Evolutionary conservation across 768 basidiomycete genomes (phyloP).

Genomic region (Melanogaster broomeanus): DNA sequence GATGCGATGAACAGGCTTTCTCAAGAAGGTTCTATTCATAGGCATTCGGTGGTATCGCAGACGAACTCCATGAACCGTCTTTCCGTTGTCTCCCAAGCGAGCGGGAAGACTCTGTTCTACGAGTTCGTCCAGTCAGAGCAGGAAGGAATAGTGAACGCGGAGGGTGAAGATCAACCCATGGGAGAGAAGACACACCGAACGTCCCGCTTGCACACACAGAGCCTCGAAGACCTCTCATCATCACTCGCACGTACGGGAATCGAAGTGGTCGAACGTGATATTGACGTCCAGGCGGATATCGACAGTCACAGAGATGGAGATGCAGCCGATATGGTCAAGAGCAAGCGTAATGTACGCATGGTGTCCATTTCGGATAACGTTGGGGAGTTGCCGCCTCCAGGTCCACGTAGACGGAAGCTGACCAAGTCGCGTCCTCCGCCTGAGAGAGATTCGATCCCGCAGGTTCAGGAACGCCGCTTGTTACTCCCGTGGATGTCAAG

Average conservation of each 20-base stretch:
- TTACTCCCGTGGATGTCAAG: slow-evolving; percentile 25
- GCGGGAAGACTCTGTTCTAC: slow-evolving; percentile 29
- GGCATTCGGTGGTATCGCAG: slow-evolving; percentile 6
- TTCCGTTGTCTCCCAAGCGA: slow-evolving; percentile 22
- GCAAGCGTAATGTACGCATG: slow-evolving; percentile 20
- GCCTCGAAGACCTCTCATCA: slow-evolving; percentile 24
- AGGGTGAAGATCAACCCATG: not conserved
- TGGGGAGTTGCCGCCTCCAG: slow-evolving; percentile 18
- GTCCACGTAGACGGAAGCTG: slow-evolving; percentile 19
- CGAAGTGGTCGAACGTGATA: slow-evolving; percentile 3
- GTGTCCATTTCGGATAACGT: slow-evolving; percentile 27
- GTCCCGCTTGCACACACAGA: slow-evolving; percentile 16
- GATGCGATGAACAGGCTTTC: slow-evolving; percentile 25
- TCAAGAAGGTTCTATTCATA: too few relatives aligned
- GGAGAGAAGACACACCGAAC: not conserved
- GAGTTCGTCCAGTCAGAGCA: slow-evolving; percentile 13
- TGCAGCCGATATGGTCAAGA: too few relatives aligned
- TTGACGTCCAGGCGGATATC: not conserved
- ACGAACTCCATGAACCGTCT: slow-evolving; percentile 16
- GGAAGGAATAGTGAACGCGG: not conserved
- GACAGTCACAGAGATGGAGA: slow-evolving; percentile 10
- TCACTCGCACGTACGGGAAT: slow-evolving; percentile 20
- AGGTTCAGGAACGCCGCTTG: slow-evolving; percentile 13
- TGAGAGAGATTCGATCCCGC: not conserved
- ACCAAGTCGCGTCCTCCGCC: slow-evolving; percentile 20